Conservation (phyloP, 1,139 yeast species). For the Geotrichum macrosporum region DNA sequence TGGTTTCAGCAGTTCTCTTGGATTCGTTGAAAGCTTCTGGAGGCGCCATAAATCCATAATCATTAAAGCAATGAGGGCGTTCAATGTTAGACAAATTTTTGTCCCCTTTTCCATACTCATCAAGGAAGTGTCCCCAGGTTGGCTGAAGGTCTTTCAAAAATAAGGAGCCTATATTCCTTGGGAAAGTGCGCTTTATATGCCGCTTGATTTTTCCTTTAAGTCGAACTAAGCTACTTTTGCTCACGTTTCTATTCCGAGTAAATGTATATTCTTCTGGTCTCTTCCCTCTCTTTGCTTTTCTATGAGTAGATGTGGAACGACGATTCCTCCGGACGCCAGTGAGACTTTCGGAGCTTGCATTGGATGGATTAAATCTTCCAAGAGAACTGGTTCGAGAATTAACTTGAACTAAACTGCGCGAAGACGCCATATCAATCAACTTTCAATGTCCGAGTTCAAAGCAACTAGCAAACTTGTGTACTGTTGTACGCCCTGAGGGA, state of each 20-base stretch:
- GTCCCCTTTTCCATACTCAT: constrained; percentile 56
- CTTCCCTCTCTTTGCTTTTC: neutral
- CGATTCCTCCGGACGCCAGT: too few relatives aligned
- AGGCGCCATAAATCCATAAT: constrained; percentile 51
- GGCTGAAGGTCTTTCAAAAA: constrained; percentile 33
- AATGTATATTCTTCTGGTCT: neutral
- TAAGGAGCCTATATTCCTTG: constrained; percentile 24
- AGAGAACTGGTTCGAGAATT: too few relatives aligned
- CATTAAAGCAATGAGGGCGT: constrained; percentile 52
- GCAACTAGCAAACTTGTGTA: too few relatives aligned
- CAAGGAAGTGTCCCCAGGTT: constrained; percentile 59
- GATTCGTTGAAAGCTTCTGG: constrained; percentile 42
- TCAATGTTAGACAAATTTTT: constrained; percentile 54
- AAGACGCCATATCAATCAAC: too few relatives aligned
- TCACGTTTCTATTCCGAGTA: constrained; percentile 3
- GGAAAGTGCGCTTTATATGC: constrained; percentile 22
- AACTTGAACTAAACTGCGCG: too few relatives aligned
- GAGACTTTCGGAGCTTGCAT: too few relatives aligned
- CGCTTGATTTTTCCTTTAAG: constrained; percentile 14
- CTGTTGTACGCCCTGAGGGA: too few relatives aligned
- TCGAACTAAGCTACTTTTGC: constrained; percentile 6
- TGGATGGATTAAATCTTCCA: too few relatives aligned
- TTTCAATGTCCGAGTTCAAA: too few relatives aligned
- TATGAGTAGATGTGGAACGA: neutral
- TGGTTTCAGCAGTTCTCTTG: constrained; percentile 37